Percentiles rank a stretch among this genome's conserved stretches.
Conservation (phyloP, 2,329 filamentous ascomycete species). For the Podosphaera xanthii region DNA sequence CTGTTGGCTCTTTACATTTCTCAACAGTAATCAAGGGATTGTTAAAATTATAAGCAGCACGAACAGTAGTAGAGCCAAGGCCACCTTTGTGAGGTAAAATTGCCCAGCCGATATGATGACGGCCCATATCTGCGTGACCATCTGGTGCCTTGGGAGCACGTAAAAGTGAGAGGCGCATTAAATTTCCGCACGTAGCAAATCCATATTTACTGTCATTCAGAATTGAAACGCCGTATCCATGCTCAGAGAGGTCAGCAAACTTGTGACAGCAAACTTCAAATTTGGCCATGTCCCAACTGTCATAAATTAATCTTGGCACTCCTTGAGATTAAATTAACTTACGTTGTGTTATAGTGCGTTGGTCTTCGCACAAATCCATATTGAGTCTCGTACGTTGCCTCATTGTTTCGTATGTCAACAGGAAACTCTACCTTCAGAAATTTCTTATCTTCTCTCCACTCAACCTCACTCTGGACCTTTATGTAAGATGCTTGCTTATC, state of each 20-base stretch:
- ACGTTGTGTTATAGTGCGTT: conserved; percentile 90
- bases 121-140: conserved; percentile 82
- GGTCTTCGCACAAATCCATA: conserved; percentile 74
- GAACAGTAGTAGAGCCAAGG: conserved; percentile 50
- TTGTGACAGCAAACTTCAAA: conserved; percentile 94
- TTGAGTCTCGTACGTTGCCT: conserved; percentile 87
- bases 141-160: conserved; percentile 83
- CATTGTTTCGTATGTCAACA: conserved; percentile 70
- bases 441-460: conserved; percentile 93
- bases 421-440: conserved; percentile 98
- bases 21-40: conserved; percentile 40
- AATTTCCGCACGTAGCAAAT: conserved; percentile 69
- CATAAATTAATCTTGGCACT: conserved; percentile 6
- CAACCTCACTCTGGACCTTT: conserved; percentile 65
- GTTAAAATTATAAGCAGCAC: conserved; percentile 78
- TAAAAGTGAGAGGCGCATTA: conserved; percentile 75
- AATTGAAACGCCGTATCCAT: conserved; percentile 74
- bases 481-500: conserved; percentile 41
- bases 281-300: conserved; percentile 83
- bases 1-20: conserved; percentile 21
- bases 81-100: conserved; percentile 64
- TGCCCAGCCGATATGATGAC: conserved; percentile 69
- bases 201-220: conserved; percentile 93
- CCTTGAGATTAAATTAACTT: conserved; percentile 13
- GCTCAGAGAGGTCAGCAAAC: conserved; percentile 75